Evolutionary conservation across 2,329 filamentous ascomycete genomes (phyloP).

Genomic region (Dactylonectria estremocensis): DNA sequence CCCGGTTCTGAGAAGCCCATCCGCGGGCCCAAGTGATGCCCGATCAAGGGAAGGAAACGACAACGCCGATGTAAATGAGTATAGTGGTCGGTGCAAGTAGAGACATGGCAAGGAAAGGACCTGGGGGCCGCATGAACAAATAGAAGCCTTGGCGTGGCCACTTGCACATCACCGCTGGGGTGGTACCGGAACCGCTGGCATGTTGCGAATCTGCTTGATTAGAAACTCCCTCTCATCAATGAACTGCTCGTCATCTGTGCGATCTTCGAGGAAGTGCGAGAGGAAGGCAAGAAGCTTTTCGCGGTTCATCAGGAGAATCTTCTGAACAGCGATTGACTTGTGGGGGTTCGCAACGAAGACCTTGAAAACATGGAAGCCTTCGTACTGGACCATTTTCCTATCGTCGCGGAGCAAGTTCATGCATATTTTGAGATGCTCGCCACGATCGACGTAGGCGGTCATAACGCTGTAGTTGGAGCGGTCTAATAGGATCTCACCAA

Average conservation of each 20-base stretch:
- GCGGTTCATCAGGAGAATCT: conserved; percentile 96
- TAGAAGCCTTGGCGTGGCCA: not conserved
- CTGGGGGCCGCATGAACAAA: conserved; percentile 3
- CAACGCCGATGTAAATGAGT: conserved; percentile 8
- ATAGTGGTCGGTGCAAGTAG: conserved; percentile 1
- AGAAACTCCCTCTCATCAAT: conserved; percentile 98
- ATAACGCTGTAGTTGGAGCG: conserved; percentile 98
- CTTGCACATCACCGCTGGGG: conserved; percentile 59
- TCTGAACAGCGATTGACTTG: conserved; percentile 96
- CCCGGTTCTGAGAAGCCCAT: not conserved
- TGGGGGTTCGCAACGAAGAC: conserved; percentile 99
- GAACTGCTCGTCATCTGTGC: conserved; percentile 98
- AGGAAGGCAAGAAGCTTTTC: conserved; percentile 92
- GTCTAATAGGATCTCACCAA: conserved; percentile 95
- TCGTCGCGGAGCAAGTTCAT: conserved; percentile 98
- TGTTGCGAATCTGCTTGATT: conserved; percentile 90
- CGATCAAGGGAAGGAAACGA: not conserved
- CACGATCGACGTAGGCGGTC: conserved; percentile 95
- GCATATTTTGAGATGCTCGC: conserved; percentile 96
- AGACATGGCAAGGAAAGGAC: conserved; percentile 7
- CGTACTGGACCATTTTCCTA: conserved; percentile 99
- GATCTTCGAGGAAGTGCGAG: conserved; percentile 91
- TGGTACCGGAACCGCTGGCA: conserved; percentile 72
- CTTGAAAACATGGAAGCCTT: conserved; percentile 99
- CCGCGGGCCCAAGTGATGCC: not conserved